A percentile compares a stretch with the other conserved stretches of the same genome.
These are phyloP conservation scores for Penicillium sp. DNA, from an alignment of 2,329 filamentous ascomycete species.

Conservation along the genomic window DNA sequence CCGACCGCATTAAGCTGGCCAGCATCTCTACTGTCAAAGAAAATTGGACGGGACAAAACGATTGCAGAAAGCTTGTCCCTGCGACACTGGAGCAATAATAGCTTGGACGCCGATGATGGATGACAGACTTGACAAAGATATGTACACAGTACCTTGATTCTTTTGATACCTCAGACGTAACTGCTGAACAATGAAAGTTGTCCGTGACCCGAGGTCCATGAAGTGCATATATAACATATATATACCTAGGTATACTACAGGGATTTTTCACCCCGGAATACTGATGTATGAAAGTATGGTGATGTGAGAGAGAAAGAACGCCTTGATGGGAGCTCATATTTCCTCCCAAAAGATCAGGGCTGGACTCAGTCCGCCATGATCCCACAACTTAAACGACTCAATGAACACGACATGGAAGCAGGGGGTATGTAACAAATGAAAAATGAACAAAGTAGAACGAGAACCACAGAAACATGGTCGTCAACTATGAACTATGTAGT, in stretches of 20 bases:
- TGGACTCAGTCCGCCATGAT: not conserved
- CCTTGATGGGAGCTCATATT: not conserved
- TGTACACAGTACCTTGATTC: too few relatives aligned
- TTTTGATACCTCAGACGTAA: too few relatives aligned
- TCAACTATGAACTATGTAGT: constrained; percentile 24
- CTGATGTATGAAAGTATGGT: not conserved
- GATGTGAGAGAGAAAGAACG: not conserved
- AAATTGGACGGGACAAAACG: too few relatives aligned
- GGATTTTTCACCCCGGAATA: not conserved
- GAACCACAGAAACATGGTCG: not conserved
- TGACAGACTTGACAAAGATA: too few relatives aligned
- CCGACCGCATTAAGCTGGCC: too few relatives aligned
- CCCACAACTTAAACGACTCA: not conserved
- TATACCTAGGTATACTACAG: not conserved
- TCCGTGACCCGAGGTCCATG: not conserved
- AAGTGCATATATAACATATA: not conserved
- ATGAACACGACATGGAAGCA: not conserved
- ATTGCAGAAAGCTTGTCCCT: too few relatives aligned
- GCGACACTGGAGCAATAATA: too few relatives aligned
- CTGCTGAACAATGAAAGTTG: too few relatives aligned
- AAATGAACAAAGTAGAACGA: not conserved
- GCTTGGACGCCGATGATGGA: too few relatives aligned
- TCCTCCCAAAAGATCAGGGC: not conserved
- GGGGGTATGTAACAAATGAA: constrained; percentile 6
- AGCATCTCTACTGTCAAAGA: too few relatives aligned